Evolutionary conservation across 164 flowering plant species (phyloP).

Genomic region (Saururus chinensis): DNA sequence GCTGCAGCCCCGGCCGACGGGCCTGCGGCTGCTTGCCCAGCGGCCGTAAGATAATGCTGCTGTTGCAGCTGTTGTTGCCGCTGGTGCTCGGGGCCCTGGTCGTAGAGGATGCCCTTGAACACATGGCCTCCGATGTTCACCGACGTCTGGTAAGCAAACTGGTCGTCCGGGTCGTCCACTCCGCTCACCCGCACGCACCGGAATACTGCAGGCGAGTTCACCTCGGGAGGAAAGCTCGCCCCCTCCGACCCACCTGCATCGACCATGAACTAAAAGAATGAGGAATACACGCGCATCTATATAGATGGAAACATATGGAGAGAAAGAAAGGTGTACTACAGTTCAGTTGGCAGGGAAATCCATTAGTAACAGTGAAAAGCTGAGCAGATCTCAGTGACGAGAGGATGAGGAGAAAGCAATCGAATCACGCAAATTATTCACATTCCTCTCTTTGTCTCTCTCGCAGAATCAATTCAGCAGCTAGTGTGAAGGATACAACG

Average conservation of each 20-base stretch:
- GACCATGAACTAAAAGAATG: background rate
- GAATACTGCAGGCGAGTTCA: slow-evolving; percentile 56
- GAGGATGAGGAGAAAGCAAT: background rate
- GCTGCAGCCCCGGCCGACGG: slow-evolving; percentile 23
- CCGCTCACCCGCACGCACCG: slow-evolving; percentile 67
- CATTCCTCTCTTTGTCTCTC: background rate
- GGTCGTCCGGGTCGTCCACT: slow-evolving; percentile 50
- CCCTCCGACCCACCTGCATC: slow-evolving; percentile 47
- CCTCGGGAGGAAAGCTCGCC: slow-evolving; percentile 58
- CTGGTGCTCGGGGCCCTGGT: slow-evolving; percentile 58
- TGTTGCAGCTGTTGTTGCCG: slow-evolving; percentile 9
- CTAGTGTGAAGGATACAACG: too few species aligned
- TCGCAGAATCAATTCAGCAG: background rate
- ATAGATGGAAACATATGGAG: too few species aligned
- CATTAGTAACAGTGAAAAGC: background rate
- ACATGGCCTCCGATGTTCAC: slow-evolving; percentile 85
- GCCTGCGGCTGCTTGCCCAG: slow-evolving; percentile 32
- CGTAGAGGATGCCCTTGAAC: slow-evolving; percentile 83
- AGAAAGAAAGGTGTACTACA: too few species aligned
- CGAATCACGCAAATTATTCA: background rate
- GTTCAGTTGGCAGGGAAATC: background rate
- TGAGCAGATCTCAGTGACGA: background rate
- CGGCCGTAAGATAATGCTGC: slow-evolving; percentile 8
- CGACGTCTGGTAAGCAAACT: slow-evolving; percentile 78
- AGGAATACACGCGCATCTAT: background rate